These are phyloP conservation scores for Sclerotinia sclerotiorum DNA, from an alignment of 2,329 filamentous ascomycete species.

Conservation along the genomic window DNA sequence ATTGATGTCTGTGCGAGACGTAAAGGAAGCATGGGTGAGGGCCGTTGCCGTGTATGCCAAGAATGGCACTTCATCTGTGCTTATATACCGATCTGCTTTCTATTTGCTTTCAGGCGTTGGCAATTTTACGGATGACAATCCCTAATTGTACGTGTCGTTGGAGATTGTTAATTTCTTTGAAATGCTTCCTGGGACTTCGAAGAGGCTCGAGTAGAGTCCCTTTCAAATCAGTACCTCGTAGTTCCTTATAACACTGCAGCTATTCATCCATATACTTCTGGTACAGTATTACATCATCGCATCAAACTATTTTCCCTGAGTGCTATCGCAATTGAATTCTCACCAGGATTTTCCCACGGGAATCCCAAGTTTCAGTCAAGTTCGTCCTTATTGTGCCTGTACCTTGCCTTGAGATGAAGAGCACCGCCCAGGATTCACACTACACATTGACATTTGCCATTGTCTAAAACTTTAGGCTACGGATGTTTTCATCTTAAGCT, in stretches of 20 bases:
- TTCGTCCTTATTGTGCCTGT: slow-evolving; percentile 3
- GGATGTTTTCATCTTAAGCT: neutral
- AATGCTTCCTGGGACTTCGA: neutral
- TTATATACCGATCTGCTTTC: neutral
- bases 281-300: neutral
- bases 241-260: neutral
- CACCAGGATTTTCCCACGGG: neutral
- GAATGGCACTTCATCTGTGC: neutral
- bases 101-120: neutral
- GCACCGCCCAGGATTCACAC: neutral
- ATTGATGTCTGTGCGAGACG: slow-evolving; percentile 7
- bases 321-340: neutral
- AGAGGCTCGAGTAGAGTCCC: neutral
- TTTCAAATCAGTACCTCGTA: neutral
- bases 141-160: neutral
- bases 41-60: neutral
- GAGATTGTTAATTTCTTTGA: neutral
- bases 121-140: neutral
- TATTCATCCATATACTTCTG: neutral
- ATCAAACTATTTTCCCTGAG: neutral
- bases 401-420: neutral
- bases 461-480: neutral
- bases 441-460: neutral
- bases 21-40: neutral
- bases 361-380: slow-evolving; percentile 16